Evolutionary conservation across 495 filamentous ascomycete genomes (phyloP).

Genomic region (Penicillium coprophilum): DNA sequence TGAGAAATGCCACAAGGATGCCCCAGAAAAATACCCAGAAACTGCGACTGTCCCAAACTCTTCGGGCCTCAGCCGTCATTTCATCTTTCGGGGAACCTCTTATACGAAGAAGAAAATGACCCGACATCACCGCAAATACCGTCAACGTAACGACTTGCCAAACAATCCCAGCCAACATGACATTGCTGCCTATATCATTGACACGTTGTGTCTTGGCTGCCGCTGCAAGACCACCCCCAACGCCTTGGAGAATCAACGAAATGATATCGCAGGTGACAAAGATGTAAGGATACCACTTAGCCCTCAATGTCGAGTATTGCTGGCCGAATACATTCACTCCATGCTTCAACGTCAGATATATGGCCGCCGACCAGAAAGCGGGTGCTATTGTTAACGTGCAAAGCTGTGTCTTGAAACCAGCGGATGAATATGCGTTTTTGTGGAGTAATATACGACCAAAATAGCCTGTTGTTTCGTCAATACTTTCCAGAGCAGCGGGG

Average conservation of each 20-base stretch:
- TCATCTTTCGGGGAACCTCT: not conserved
- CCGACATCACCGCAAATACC: not conserved
- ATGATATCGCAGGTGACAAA: slow-evolving; percentile 1
- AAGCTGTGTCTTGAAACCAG: not conserved
- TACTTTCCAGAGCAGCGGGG: not conserved
- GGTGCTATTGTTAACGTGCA: not conserved
- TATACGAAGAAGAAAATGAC: not conserved
- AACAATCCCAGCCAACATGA: not conserved
- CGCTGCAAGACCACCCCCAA: not conserved
- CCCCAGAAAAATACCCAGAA: not conserved
- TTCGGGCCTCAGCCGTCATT: not conserved
- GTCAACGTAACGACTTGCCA: not conserved
- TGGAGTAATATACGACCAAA: not conserved
- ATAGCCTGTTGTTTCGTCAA: not conserved
- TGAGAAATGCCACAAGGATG: not conserved
- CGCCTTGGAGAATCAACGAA: not conserved
- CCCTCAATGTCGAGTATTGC: not conserved
- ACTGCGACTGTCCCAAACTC: not conserved
- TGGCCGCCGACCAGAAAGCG: not conserved
- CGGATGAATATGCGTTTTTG: not conserved
- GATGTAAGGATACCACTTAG: slow-evolving; percentile 1
- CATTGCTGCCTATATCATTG: not conserved
- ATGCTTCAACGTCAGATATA: not conserved
- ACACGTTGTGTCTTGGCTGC: not conserved
- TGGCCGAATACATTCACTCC: not conserved